Evolutionary conservation across 495 filamentous ascomycete genomes (phyloP).

Genomic region (Penicillium simplicissimum): DNA sequence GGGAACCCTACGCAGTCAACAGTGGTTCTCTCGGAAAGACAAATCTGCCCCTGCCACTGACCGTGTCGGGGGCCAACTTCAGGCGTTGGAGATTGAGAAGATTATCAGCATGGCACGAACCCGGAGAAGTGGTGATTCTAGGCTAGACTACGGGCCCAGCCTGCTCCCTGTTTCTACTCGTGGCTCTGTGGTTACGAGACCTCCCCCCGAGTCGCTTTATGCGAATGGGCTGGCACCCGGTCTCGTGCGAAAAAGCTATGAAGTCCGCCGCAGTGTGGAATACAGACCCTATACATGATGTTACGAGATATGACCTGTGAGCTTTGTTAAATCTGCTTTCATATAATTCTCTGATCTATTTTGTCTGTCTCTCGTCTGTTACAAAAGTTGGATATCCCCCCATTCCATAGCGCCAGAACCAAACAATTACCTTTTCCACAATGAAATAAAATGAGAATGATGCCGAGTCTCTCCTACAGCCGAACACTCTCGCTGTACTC

Average conservation of each 20-base stretch:
- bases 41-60: constrained; percentile 1
- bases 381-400: constrained; percentile 14
- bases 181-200: constrained; percentile 20
- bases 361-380: not conserved
- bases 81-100: constrained; percentile 34
- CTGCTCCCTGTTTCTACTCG: constrained; percentile 39
- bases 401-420: constrained; percentile 12
- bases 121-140: constrained; percentile 29
- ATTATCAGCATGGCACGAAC: constrained; percentile 32
- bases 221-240: constrained; percentile 14
- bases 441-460: not conserved
- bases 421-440: not conserved
- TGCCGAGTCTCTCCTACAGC: constrained; percentile 10
- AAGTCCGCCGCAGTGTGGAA: constrained; percentile 22
- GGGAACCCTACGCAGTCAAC: constrained; percentile 19
- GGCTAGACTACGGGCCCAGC: constrained; percentile 30
- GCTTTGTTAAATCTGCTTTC: not conserved
- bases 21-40: constrained; percentile 27
- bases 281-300: constrained; percentile 23
- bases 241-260: constrained; percentile 20
- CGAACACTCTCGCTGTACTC: constrained; percentile 13
- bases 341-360: not conserved
- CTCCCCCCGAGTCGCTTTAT: constrained; percentile 12
- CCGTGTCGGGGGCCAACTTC: constrained; percentile 5
- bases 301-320: constrained; percentile 19